Evolutionary conservation across 2,329 filamentous ascomycete genomes (phyloP), one percentile per base, ranked within the genome.

Genomic region (Aureobasidium mangrovei): DNA sequence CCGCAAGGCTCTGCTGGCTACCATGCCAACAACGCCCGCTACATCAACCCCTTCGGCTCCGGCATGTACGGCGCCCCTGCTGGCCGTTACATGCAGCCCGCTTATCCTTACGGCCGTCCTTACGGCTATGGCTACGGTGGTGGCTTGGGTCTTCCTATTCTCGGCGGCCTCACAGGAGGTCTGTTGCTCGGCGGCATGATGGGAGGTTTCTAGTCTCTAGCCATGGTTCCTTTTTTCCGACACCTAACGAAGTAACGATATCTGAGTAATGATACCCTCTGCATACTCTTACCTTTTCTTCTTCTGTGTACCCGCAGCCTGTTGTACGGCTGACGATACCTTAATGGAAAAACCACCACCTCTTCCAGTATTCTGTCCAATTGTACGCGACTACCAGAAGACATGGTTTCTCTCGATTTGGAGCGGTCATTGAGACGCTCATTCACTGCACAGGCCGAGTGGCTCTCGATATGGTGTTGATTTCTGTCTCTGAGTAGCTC

Each of bases 1-100:
- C 18, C 18, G 18, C 59, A 60, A 5, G 63, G 60, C 6, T 27
- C 29, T 4, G 12, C 4, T 3, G 26, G 5, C 18, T 4, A 18
- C 7, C 49, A 43, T 7, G 26, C 9, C n/a, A 6, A 7, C 7
- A 44, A 53, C 10, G 26, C n/a, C 7, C 49, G 49, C 32, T 33
- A 18, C 24, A 53, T 53, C 32, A 53, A 53, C 32, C 49, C 49
- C 4, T 53, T 43, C 8, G 49, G 49, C 12, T 24, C 47, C 71
- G 72, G 26, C 73, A 70, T 60, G 76, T 81, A 79, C 62, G 67
- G 67, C 18, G 71, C 72, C 54, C 73, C 73, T 3, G 74, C 75
- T 61, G 72, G 72, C 5, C 65, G 74, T 49, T 80, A 72, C 60
- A 65, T 77, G 39, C 70, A 77, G 42, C 79, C 79, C 1, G 62